Evolutionary conservation across 2,329 filamentous ascomycete genomes (phyloP), one percentile per base, ranked within the genome.

Genomic region (Purpureocillium lavendulum): DNA sequence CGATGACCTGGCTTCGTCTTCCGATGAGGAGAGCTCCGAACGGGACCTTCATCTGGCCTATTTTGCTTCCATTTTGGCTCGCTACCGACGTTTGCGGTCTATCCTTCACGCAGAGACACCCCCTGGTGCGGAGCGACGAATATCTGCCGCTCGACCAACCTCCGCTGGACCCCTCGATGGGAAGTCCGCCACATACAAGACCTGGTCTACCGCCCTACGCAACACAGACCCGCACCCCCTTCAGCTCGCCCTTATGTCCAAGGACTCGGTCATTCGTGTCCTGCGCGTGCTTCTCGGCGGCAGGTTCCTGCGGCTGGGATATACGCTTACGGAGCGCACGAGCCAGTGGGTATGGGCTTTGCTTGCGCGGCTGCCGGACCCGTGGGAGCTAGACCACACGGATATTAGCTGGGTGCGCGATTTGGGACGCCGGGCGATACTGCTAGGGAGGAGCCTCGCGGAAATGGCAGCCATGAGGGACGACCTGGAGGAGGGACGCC

Each of bases 331-430:
- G 18, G 73, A 76, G 50, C 74, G 80, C 35, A 79, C 85, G 4
- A 88, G 87, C 43, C 73, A 79, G 13, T 97, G 90, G 90, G 67
- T 86, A 4, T 96, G 88, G 89, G 80, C 83, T 0, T 61, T 95
- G 41, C 67, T 96, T 33, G 87, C 84, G 3, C 75, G 80, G 41
- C 71, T 90, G 42, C 81, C 84, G 1, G 84, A 86, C 29, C 66
- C 77, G 9, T 87, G 87, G 2, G 80, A 85, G 57, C 66, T 96
- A 57, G 77, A 78, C 44, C 83, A 86, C 46, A 75, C 79, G 33
- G 84, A 92, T 53, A 76, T 94, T 26, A 82, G 80, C 5, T 77
- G 80, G 52, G 67, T 96, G 21, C 73, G 90, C 37, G 86, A 92
- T 42, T 59, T 97, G 28, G 88, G 84, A 1, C 87, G 87, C 60